Base-by-base conservation (phyloP, 1,284 basidiomycete species). In the Lentinus polychrous region DNA sequence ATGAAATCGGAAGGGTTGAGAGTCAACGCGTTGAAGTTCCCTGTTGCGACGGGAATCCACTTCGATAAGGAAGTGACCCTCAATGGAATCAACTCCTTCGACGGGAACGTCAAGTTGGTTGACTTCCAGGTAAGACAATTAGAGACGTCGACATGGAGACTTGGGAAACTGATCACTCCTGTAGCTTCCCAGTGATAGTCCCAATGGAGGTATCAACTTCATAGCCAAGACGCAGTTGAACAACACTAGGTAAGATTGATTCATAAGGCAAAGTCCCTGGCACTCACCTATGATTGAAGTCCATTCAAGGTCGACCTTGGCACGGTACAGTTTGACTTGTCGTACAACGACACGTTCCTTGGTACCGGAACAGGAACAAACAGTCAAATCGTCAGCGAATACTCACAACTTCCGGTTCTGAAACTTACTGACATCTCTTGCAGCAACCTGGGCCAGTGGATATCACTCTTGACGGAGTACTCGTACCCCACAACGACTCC, bases 261-360 rank as follows among this genome's bases (percentile, higher is more conserved):
- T 10, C 20, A n/a, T 14, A 37, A 40, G 33, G n/a, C 39, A 49
- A 20, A 20, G 12, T 18, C 7, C 14, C 10, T 40, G 39, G 35
- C 18, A 27, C 35, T 40, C 18, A 17, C 22, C 39, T 23, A 14
- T 40, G 8, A 20, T 40, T 40, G 27, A 4, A 83, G 81, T 59
- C 82, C 86, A 1, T 90, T 91, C 60, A 69, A 76, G 33, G 71
- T 91, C 46, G 70, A 80, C 60, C 71, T 91, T 27, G 88, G 86
- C 22, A 82, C 79, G 1, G 77, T 86, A n/a, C 66, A 78, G 6
- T 81, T 90, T 54, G 74, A 73, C 50, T 69, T 91, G 27, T 71
- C 69, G 36, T 89, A 86, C 64, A 60, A 81, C 44, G 74, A 70
- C 49, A 68, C 85, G 24, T 71, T 68, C 53, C 70, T 90, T 42